Conservation (phyloP, 306 rosid species). For the Fragaria ananassa region DNA sequence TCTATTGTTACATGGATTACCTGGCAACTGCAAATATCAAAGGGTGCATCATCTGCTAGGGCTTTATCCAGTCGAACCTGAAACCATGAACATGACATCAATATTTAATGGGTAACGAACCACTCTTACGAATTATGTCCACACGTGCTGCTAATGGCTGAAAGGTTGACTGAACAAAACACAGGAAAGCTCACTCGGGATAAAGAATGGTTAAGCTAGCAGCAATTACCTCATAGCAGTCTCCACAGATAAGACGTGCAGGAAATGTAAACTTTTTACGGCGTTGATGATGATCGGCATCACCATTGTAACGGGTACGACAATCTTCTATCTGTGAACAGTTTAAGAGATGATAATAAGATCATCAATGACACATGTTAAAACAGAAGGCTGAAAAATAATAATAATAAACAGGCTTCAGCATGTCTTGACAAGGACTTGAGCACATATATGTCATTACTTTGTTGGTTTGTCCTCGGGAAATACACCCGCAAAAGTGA, state of each 20-base stretch:
- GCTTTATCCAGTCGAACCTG: conserved; percentile 79
- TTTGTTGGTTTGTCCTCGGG: neutral
- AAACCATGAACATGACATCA: conserved; percentile 16
- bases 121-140: neutral
- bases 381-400: too few species aligned
- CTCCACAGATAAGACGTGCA: conserved; percentile 93
- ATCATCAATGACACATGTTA: conserved; percentile 9
- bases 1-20: conserved; percentile 26
- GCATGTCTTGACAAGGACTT: neutral
- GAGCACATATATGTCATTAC: neutral
- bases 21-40: conserved; percentile 92
- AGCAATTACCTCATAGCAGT: conserved; percentile 80
- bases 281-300: conserved; percentile 91
- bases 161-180: neutral
- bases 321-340: conserved; percentile 85
- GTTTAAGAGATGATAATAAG: conserved; percentile 17
- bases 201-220: neutral
- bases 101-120: neutral
- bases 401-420: too few species aligned
- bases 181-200: neutral
- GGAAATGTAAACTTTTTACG: conserved; percentile 91
- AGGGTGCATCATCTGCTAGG: conserved; percentile 84
- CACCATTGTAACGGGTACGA: conserved; percentile 93
- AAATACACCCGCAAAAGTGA: neutral
- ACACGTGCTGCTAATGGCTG: neutral